phyloP scores from a whole-genome alignment of 805 yeast genomes.

The Saturnispora sanitii region DNA sequence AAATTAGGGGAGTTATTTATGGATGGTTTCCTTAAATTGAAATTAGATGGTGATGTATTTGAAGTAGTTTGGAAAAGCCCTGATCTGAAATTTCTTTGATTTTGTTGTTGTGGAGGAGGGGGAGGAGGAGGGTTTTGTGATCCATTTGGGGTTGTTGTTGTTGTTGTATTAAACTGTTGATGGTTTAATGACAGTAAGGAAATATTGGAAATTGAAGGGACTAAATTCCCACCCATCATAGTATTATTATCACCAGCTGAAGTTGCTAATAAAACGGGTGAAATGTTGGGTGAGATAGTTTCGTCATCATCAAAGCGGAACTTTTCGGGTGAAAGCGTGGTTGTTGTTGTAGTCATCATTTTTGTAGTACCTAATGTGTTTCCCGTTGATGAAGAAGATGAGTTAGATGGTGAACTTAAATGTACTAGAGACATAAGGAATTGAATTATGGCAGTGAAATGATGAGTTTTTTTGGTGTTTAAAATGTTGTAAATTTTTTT shows the following conservation, averaged over 20 bases:
- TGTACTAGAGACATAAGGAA: too few species aligned
- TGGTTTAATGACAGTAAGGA: constrained; percentile 28
- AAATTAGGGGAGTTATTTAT: constrained; percentile 10
- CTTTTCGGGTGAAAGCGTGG: constrained; percentile 7
- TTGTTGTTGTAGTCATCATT: neutral
- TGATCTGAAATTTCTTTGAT: neutral
- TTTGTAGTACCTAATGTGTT: too few species aligned
- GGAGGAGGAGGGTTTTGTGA: neutral
- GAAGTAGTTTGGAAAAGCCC: neutral
- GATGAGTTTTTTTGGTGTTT: too few species aligned
- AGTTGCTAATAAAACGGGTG: constrained; percentile 28
- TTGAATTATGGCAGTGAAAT: too few species aligned
- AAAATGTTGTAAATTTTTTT: too few species aligned
- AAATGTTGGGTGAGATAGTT: constrained; percentile 10
- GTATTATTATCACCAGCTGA: constrained; percentile 31
- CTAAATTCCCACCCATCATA: constrained; percentile 24
- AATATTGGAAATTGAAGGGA: constrained; percentile 29
- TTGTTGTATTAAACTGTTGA: constrained; percentile 8
- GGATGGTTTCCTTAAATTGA: constrained; percentile 12
- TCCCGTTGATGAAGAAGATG: too few species aligned
- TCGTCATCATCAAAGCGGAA: neutral
- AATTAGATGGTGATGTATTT: neutral
- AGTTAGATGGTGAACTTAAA: too few species aligned
- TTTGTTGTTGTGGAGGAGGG: neutral
- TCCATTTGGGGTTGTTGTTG: neutral